Conservation (phyloP, 2,329 filamentous ascomycete genomes). For the Neospermospora avenae region DNA sequence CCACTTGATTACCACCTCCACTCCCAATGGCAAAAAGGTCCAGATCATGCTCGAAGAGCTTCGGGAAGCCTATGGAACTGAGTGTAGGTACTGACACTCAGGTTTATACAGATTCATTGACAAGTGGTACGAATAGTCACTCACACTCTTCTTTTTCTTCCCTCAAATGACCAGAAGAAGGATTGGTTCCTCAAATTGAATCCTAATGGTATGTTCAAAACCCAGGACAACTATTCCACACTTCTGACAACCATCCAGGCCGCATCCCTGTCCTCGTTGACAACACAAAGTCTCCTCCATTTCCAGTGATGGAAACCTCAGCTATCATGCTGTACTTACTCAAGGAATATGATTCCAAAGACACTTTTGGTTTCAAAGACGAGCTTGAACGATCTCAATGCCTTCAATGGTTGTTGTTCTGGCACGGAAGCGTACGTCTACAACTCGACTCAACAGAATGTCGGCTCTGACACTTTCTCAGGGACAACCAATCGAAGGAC, state of each 20-base stretch:
- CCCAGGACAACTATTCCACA: neutral
- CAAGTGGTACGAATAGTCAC: too few species aligned
- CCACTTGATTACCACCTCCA: conserved; percentile 49
- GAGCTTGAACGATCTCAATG: conserved; percentile 46
- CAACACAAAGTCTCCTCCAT: conserved; percentile 46
- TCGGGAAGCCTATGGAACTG: conserved; percentile 45
- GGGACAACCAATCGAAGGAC: conserved; percentile 44
- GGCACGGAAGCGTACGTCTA: conserved; percentile 40
- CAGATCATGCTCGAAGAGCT: conserved; percentile 55
- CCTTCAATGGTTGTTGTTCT: conserved; percentile 54
- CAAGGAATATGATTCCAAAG: conserved; percentile 45
- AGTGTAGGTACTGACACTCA: conserved; percentile 46
- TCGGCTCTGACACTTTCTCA: neutral
- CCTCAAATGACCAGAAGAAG: conserved; percentile 29
- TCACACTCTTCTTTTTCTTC: conserved; percentile 11
- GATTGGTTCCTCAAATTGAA: conserved; percentile 49
- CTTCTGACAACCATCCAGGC: conserved; percentile 25
- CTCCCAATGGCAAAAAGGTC: conserved; percentile 50
- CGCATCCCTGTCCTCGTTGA: conserved; percentile 50
- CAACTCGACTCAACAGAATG: neutral
- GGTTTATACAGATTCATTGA: too few species aligned
- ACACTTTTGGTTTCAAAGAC: conserved; percentile 50
- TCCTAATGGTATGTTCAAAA: conserved; percentile 38
- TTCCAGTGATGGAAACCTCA: conserved; percentile 50
- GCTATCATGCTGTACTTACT: conserved; percentile 52